Evolutionary conservation across 2,329 filamentous ascomycete genomes (phyloP).

Genomic region (Scedosporium aurantiacum): DNA sequence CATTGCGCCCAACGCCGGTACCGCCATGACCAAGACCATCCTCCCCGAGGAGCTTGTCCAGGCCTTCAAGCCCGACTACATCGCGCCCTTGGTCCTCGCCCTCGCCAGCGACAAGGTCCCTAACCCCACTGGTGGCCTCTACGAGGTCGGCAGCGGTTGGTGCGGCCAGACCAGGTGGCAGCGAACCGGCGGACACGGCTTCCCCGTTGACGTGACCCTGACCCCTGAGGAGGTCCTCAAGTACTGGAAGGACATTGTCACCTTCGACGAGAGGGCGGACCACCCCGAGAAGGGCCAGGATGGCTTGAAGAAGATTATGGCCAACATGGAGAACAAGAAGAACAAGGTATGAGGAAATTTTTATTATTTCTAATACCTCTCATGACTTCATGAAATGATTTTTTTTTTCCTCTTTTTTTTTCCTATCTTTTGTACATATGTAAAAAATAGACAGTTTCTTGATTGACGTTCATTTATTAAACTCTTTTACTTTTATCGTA

Average conservation of each 20-base stretch:
- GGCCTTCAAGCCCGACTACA: conserved; percentile 98
- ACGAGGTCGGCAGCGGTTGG: conserved; percentile 94
- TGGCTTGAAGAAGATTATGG: conserved; percentile 63
- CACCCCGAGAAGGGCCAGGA: conserved; percentile 71
- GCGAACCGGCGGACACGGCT: conserved; percentile 76
- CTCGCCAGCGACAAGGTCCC: conserved; percentile 80
- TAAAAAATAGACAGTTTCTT: neutral
- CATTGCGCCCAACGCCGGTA: conserved; percentile 94
- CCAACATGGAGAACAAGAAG: conserved; percentile 73
- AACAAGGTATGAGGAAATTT: conserved; percentile 45
- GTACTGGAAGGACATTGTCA: conserved; percentile 66
- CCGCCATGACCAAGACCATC: conserved; percentile 85
- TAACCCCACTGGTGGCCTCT: conserved; percentile 73
- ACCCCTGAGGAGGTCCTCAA: conserved; percentile 75
- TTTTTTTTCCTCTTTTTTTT: neutral
- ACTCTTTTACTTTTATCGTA: conserved; percentile 13
- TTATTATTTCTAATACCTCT: conserved; percentile 5
- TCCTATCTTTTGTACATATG: conserved; percentile 1
- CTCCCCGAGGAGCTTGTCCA: conserved; percentile 96
- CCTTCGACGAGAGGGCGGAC: conserved; percentile 82
- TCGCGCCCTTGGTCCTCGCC: conserved; percentile 82
- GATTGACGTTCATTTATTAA: neutral
- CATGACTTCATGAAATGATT: conserved; percentile 1
- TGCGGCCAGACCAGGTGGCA: conserved; percentile 89
- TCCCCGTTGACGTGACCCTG: conserved; percentile 74